Base-by-base conservation (phyloP, 2,329 filamentous ascomycete genomes). In the Leptographium procerum region DNA sequence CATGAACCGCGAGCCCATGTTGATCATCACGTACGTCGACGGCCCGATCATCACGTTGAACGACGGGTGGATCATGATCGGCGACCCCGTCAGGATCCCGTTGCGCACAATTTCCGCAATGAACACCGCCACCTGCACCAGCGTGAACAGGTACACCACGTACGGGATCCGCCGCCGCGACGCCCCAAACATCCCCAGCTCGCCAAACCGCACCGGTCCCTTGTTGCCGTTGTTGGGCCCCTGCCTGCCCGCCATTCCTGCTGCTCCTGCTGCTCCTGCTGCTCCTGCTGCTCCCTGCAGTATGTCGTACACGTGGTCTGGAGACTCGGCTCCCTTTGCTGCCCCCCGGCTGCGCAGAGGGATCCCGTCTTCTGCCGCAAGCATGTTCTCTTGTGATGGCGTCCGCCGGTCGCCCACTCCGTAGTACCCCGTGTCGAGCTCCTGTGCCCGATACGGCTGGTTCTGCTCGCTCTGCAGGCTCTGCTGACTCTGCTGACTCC, bases 21-120 rank as follows among this genome's bases (percentile, higher is more conserved):
- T 95, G 75, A 97, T 96, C 66, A 95, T 83, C 28, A 97, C 84
- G 65, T 90, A 89, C 1, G 86, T 82, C 6, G 91, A 96, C 1
- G 94, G 94, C 0, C 94, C 94, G 67, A 99, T 96, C 90, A 99
- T 96, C 60, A 89, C 88, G 73, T 97, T 99, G 75, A 99, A 95
- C 19, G 79, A 80, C 1, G 94, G 94, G 58, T 92, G 82, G 56
- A 85, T 91, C 74, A 85, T 81, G 67, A 90, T 89, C 24, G 87
- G 81, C 28, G 87, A 86, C 57, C 88, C 88, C 1, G 92, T 96
- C 33, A 63, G 43, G 51, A 65, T 59, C 50, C 89, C 86, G 71
- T 91, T 95, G 68, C 86, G 89, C 53, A 88, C 85, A 61, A 99
- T 76, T 73, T 97, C 90, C 56, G 80, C 90, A 63, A 97, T 88